Conservation (phyloP, 1,139 yeast species). For the Yamadazyma diospyri region DNA sequence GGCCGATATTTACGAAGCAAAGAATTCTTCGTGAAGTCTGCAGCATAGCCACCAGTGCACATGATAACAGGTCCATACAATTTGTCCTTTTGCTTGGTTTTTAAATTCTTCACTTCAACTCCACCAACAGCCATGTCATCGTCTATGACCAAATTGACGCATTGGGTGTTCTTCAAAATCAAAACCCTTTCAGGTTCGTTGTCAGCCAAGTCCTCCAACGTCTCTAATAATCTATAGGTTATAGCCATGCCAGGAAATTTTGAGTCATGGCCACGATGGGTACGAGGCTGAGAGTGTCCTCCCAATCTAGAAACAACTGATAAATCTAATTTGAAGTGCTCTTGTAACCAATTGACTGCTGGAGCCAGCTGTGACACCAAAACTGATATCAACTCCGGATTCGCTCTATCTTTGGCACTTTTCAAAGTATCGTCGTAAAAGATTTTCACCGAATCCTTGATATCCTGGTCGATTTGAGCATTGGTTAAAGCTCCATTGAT, state of each 20-base stretch:
- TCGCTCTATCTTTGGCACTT: conserved; percentile 64
- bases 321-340: conserved; percentile 55
- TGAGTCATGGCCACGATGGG: conserved; percentile 69
- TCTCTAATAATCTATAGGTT: conserved; percentile 57
- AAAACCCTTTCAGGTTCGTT: conserved; percentile 49
- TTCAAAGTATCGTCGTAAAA: conserved; percentile 65
- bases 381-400: conserved; percentile 48
- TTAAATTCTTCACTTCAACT: conserved; percentile 44
- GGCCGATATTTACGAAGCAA: conserved; percentile 57
- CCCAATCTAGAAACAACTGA: conserved; percentile 68
- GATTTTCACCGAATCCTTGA: conserved; percentile 53
- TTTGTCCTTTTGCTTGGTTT: conserved; percentile 29
- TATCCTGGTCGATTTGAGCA: conserved; percentile 50
- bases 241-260: conserved; percentile 77
- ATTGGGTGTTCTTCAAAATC: conserved; percentile 53
- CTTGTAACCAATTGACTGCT: conserved; percentile 73
- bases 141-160: conserved; percentile 47
- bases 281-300: conserved; percentile 71
- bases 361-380: conserved; percentile 51
- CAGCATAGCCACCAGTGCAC: conserved; percentile 80
- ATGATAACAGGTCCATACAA: conserved; percentile 59
- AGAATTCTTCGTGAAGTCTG: conserved; percentile 52
- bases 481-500: conserved; percentile 72
- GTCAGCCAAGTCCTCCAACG: conserved; percentile 47
- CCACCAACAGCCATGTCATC: conserved; percentile 36